Percentiles rank a stretch among this genome's conserved stretches.
Evolutionary conservation across 2,329 filamentous ascomycete species (phyloP).

Genomic region (Taxawa tesnikishii): DNA sequence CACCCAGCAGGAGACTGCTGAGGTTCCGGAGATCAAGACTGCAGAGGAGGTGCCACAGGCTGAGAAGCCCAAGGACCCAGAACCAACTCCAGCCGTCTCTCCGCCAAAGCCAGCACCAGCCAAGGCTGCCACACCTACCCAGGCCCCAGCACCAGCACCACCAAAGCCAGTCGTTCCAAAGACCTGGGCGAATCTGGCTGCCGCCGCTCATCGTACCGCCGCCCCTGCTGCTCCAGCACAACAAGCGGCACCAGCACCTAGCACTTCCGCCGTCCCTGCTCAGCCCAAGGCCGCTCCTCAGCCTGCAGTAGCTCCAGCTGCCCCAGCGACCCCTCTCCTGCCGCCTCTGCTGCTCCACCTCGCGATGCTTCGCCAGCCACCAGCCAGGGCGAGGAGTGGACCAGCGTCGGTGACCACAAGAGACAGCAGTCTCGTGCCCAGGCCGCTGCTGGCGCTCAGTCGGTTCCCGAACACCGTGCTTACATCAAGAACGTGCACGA

Average conservation of each 20-base stretch:
- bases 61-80: conserved; percentile 52
- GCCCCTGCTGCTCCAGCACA: conserved; percentile 25
- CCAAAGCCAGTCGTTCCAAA: conserved; percentile 45
- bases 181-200: conserved; percentile 62
- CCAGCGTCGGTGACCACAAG: conserved; percentile 68
- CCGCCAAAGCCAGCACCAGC: conserved; percentile 29
- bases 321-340: conserved; percentile 13
- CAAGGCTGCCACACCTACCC: conserved; percentile 39
- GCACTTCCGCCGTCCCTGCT: conserved; percentile 10
- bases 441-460: conserved; percentile 52
- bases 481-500: conserved; percentile 96
- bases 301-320: conserved; percentile 14
- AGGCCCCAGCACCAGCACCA: conserved; percentile 41
- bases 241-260: conserved; percentile 19
- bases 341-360: conserved; percentile 20
- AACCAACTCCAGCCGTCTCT: conserved; percentile 37
- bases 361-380: conserved; percentile 22
- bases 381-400: conserved; percentile 63
- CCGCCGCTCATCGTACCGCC: conserved; percentile 34
- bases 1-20: conserved; percentile 17
- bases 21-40: too few species aligned
- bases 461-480: conserved; percentile 64
- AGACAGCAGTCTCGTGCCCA: conserved; percentile 72
- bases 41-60: conserved; percentile 25
- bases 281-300: conserved; percentile 19